Evolutionary conservation across 2,329 filamentous ascomycete genomes (phyloP), one percentile per base, ranked within the genome.

Genomic region (Phyllosticta citriasiana): DNA sequence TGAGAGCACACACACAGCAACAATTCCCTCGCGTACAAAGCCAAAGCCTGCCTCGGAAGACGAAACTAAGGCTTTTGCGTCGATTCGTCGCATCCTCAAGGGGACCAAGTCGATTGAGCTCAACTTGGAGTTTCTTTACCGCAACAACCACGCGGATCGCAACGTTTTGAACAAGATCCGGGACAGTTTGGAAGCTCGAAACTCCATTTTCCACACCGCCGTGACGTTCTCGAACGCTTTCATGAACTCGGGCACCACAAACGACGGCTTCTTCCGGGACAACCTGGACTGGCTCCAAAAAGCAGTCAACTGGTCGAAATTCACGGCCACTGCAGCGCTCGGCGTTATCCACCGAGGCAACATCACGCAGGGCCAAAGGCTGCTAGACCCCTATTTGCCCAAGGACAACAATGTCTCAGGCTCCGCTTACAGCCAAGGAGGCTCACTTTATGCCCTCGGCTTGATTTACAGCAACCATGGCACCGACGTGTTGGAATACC

Each of bases 271-370:
- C 78, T 97, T 99, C 84, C 85, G 95, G 7, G 91, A 97, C 71
- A 99, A 99, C 72, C 78, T 99, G 25, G 94, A 99, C 66, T 99
- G 94, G 94, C 79, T 99, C 3, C 92, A 93, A 63, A 99, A 97
- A 79, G 94, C 94, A 26, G 91, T 97, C 55, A 99, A 99, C 78
- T 99, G 94, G 94, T 97, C 92, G 64, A 99, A 99, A 74, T 99
- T 99, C 73, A 97, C 94, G 0, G 94, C 94, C 14, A 99, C 94
- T 4, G 94, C 94, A 61, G 94, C 94, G 7, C 80, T 99, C 5
- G 94, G 94, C 74, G 94, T 97, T 57, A 97, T 99, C 65, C 94
- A 99, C 75, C 88, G 91, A 54, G 94, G 94, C 61, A 99, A 99
- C 74, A 81, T 99, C 63, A 89, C 88, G 25, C 93, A 99, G 70